These are phyloP conservation scores for Saururus chinensis DNA, from an alignment of 164 flowering plant genomes.

Conservation along the genomic window DNA sequence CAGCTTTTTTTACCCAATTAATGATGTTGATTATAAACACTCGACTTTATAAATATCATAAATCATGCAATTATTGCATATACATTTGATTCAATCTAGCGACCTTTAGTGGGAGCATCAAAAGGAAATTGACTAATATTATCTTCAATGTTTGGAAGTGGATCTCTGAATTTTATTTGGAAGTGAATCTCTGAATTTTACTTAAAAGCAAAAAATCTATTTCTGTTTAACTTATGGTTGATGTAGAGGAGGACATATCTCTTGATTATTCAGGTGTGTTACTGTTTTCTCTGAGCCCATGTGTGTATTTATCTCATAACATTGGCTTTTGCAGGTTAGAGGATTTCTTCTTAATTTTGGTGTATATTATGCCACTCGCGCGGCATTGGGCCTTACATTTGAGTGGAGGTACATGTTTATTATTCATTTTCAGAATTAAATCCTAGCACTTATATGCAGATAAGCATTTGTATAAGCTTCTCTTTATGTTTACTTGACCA, in stretches of 20 bases:
- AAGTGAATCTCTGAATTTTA: background rate
- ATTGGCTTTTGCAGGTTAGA: slow-evolving; percentile 58
- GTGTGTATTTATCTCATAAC: background rate
- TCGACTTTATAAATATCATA: too few relatives aligned
- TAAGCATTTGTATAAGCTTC: background rate
- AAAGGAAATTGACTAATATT: background rate
- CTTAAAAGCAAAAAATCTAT: background rate
- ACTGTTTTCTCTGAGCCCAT: background rate
- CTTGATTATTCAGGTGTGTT: background rate
- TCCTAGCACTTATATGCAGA: background rate
- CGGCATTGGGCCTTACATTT: slow-evolving; percentile 84
- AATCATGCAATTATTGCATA: background rate
- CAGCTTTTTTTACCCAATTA: background rate
- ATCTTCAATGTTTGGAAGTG: background rate
- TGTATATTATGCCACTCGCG: slow-evolving; percentile 91
- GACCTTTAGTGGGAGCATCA: background rate
- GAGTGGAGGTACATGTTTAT: slow-evolving; percentile 66
- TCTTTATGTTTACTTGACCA: too few relatives aligned
- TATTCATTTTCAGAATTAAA: background rate
- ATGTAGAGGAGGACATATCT: background rate
- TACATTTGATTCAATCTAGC: background rate
- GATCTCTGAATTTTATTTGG: background rate
- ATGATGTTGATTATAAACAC: too few relatives aligned
- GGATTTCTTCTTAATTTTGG: slow-evolving; percentile 98
- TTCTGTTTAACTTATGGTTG: background rate